Evolutionary conservation across 768 basidiomycete genomes (phyloP).

Genomic region (Tubosaeta brunneosetosa): DNA sequence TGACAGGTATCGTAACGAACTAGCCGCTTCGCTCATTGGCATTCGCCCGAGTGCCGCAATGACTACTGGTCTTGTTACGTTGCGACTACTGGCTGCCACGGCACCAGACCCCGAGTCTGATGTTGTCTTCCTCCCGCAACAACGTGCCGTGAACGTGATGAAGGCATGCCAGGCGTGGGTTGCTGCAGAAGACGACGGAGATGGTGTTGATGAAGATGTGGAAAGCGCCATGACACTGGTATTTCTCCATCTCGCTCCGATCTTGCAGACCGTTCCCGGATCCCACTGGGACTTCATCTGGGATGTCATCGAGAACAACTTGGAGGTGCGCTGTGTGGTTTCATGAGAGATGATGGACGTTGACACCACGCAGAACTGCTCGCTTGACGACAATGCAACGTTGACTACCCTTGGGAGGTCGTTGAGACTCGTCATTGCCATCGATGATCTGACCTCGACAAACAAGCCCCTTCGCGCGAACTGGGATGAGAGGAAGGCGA

Average conservation of each 20-base stretch:
- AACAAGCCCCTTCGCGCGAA: slow-evolving; percentile 69
- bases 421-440: slow-evolving; percentile 55
- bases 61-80: slow-evolving; percentile 59
- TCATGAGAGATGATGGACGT: not conserved
- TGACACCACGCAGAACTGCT: slow-evolving; percentile 46
- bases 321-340: slow-evolving; percentile 60
- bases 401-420: slow-evolving; percentile 67
- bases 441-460: slow-evolving; percentile 65
- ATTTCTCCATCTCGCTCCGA: slow-evolving; percentile 73
- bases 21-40: slow-evolving; percentile 75
- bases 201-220: slow-evolving; percentile 69
- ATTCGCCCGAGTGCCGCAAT: slow-evolving; percentile 60
- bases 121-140: slow-evolving; percentile 78
- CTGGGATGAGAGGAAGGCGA: slow-evolving; percentile 58
- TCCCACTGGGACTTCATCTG: slow-evolving; percentile 92
- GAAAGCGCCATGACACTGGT: slow-evolving; percentile 74
- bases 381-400: slow-evolving; percentile 52
- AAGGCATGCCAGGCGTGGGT: slow-evolving; percentile 87
- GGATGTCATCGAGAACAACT: slow-evolving; percentile 80
- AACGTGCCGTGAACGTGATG: slow-evolving; percentile 80
- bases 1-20: slow-evolving; percentile 82
- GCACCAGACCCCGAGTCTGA: slow-evolving; percentile 80
- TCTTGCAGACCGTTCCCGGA: slow-evolving; percentile 82
- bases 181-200: slow-evolving; percentile 44
- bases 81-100: slow-evolving; percentile 64